Base-by-base conservation (phyloP, 768 basidiomycete genomes). In the Terana coerulea region DNA sequence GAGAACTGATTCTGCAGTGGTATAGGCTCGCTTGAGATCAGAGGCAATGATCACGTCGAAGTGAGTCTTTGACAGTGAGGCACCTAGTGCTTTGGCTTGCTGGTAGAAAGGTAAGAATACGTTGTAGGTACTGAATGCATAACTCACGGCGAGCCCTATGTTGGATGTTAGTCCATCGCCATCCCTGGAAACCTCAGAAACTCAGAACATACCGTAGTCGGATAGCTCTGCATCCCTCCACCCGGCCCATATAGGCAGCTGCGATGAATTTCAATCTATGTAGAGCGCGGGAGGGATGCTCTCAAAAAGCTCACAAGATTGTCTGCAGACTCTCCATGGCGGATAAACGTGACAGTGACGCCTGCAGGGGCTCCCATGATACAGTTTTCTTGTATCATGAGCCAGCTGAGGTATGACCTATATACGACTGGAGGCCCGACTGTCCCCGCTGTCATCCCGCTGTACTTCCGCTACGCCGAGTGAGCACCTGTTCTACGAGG, bases 251-350 rank as follows among this genome's bases (percentile, higher is more conserved):
- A 86, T 64, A 19, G 66, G 55, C 54, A 62, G 72, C 78, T 79
- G 30, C 24, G 5, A 12, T 40, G 10, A n/a, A 33, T 46, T n/a
- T 29, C 21, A 28, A 14, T 28, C 8, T 19, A n/a, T 46, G 3
- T 26, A 45, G 41, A 10, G 9, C 26, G 17, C 17, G 28, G 14
- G 43, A 29, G 9, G 10, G 7, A 15, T 31, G 21, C 36, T 28
- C 39, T n/a, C 19, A 7, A 12, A 12, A 24, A 28, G 61, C 80
- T 47, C 43, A 86, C 87, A 60, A 84, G 55, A 57, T 91, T 91
- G 57, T 91, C 88, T 28, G 76, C 79, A 5, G 87, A 88, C 59
- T 91, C 86, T 30, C 81, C 88, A 62, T 91, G 88, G 47, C 88
- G 74, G 59, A 89, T 72, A 22, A 51, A 51, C 11, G 50, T 51